Evolutionary conservation across 2,329 filamentous ascomycete species (phyloP).

Genomic region (Aureobasidium sp.): DNA sequence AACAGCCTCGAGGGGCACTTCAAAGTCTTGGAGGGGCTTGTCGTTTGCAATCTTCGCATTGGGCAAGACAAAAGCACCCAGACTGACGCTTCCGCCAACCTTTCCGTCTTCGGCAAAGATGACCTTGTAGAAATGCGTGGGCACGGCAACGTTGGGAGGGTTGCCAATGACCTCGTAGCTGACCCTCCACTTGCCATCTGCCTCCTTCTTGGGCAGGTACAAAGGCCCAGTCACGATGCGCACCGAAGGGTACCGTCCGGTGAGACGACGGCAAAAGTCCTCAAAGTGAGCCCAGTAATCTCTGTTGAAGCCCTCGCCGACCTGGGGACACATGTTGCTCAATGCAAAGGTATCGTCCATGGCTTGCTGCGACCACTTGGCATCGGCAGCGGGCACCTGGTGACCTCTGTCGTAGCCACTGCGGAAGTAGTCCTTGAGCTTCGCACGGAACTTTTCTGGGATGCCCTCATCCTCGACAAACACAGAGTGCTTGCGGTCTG

Average conservation of each 20-base stretch:
- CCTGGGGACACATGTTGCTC: conserved; percentile 96
- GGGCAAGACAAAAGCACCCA: conserved; percentile 91
- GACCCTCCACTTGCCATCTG: conserved; percentile 91
- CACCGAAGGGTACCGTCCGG: conserved; percentile 73
- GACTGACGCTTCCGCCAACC: conserved; percentile 63
- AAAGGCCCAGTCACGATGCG: conserved; percentile 88
- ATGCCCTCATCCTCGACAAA: conserved; percentile 78
- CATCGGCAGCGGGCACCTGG: conserved; percentile 93
- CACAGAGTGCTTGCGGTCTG: conserved; percentile 73
- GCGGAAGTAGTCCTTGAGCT: conserved; percentile 88
- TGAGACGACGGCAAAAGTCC: conserved; percentile 86
- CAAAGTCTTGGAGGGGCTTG: conserved; percentile 84
- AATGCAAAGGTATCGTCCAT: conserved; percentile 95
- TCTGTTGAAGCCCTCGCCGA: conserved; percentile 95
- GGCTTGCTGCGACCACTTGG: conserved; percentile 86
- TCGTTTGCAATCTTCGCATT: conserved; percentile 83
- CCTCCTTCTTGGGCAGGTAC: conserved; percentile 79
- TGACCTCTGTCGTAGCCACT: conserved; percentile 94
- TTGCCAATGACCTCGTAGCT: conserved; percentile 92
- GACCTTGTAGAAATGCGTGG: conserved; percentile 99
- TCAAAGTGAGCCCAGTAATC: conserved; percentile 99
- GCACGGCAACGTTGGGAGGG: conserved; percentile 89
- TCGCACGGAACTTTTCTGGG: conserved; percentile 80
- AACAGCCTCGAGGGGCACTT: conserved; percentile 87
- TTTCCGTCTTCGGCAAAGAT: conserved; percentile 86